Percentiles rank a stretch among this genome's conserved stretches.
These are phyloP conservation scores for Blastomyces percursus DNA, from an alignment of 2,329 filamentous ascomycete genomes.

Conservation along the genomic window DNA sequence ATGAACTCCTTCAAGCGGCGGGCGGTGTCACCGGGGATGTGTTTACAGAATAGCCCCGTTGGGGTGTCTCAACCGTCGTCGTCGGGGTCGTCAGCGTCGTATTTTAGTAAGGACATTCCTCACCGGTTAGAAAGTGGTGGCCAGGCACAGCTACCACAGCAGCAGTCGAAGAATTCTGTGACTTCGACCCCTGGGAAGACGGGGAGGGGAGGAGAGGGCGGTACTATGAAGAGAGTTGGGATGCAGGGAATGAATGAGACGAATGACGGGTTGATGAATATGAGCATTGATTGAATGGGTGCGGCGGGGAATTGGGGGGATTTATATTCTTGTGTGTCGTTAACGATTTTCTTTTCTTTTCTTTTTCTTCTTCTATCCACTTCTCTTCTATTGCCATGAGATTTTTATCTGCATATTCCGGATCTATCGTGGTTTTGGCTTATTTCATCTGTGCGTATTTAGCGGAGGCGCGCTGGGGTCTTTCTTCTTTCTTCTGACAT, in stretches of 20 bases:
- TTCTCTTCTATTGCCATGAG: not conserved
- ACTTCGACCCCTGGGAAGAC: slow-evolving; percentile 27
- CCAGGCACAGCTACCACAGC: not conserved
- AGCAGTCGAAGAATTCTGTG: slow-evolving; percentile 31
- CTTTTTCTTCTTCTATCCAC: not conserved
- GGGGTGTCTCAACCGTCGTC: slow-evolving; percentile 57
- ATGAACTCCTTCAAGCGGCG: slow-evolving; percentile 78
- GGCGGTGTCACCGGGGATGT: slow-evolving; percentile 84
- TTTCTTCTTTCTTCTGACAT: not conserved
- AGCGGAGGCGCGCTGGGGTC: not conserved
- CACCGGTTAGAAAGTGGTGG: not conserved
- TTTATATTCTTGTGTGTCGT: not conserved
- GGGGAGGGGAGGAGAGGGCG: not conserved
- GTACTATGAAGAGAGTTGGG: slow-evolving; percentile 48
- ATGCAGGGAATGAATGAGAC: slow-evolving; percentile 92
- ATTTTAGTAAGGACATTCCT: slow-evolving; percentile 4
- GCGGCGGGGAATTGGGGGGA: not conserved
- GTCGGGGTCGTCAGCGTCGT: not conserved
- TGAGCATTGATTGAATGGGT: slow-evolving; percentile 73
- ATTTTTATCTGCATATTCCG: not conserved
- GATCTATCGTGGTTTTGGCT: not conserved
- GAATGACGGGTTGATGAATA: slow-evolving; percentile 90
- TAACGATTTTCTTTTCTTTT: not conserved
- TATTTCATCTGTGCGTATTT: not conserved
- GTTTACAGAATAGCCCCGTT: slow-evolving; percentile 78